Percentiles rank a stretch among this genome's conserved stretches.
phyloP scores from a whole-genome alignment of 371 early-diverging fungal species.

The Mortierella sp. region DNA sequence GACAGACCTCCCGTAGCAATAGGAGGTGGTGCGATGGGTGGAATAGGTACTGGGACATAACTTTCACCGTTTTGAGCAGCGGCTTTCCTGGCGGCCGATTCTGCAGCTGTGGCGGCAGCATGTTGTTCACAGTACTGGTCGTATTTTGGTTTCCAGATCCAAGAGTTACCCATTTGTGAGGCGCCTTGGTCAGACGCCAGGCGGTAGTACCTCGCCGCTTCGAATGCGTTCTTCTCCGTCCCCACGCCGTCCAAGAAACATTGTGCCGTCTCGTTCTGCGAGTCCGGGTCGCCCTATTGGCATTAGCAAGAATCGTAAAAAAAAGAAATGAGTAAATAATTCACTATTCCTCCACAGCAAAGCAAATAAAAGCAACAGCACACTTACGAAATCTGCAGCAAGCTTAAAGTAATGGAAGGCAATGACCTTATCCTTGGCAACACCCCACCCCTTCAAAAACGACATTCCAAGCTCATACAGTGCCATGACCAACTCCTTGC shows the following conservation, averaged over 20 bases:
- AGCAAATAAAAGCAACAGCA: neutral
- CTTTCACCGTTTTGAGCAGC: neutral
- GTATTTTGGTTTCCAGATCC: constrained; percentile 95
- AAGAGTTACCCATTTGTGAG: constrained; percentile 86
- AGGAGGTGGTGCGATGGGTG: neutral
- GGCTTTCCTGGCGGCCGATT: constrained; percentile 15
- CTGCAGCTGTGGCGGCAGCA: constrained; percentile 24
- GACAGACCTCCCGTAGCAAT: neutral
- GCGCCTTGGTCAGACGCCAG: constrained; percentile 86
- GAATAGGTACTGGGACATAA: neutral
- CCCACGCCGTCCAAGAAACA: constrained; percentile 85
- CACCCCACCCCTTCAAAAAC: constrained; percentile 94
- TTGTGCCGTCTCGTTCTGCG: constrained; percentile 86
- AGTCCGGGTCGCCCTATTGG: constrained; percentile 82
- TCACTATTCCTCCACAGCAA: too few relatives aligned
- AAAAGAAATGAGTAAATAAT: neutral
- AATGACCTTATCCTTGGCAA: constrained; percentile 69
- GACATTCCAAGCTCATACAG: constrained; percentile 91
- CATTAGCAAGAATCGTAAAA: neutral
- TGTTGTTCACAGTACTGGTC: constrained; percentile 58
- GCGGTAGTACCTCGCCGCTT: constrained; percentile 89
- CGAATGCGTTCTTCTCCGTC: constrained; percentile 79
- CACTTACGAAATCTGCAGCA: constrained; percentile 75
- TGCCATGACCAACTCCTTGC: constrained; percentile 82
- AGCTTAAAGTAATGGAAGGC: constrained; percentile 79